Evolutionary conservation across 352 stramenopile species (phyloP).

Genomic region (Bremia lactucae): DNA sequence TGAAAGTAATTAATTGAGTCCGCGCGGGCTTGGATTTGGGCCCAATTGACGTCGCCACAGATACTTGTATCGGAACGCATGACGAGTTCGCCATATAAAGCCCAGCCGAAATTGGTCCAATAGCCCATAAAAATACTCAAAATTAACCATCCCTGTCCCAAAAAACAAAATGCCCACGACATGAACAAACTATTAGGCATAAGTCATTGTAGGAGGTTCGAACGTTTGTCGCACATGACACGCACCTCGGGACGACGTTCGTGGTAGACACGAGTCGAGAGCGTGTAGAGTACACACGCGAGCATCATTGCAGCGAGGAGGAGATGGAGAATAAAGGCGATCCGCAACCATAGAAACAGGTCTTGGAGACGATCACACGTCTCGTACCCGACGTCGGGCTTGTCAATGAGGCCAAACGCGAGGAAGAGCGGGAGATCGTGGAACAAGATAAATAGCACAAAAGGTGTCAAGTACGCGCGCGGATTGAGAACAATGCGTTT

Average conservation of each 20-base stretch:
- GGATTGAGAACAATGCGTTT: constrained; percentile 73
- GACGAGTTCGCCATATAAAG: constrained; percentile 41
- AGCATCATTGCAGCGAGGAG: constrained; percentile 30
- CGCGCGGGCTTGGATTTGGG: constrained; percentile 41
- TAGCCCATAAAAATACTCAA: constrained; percentile 51
- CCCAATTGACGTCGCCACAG: constrained; percentile 37
- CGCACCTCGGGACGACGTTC: constrained; percentile 34
- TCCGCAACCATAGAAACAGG: constrained; percentile 48
- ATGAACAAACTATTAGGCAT: too few relatives aligned
- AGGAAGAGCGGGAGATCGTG: constrained; percentile 65
- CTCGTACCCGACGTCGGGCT: constrained; percentile 25
- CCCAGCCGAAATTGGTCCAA: constrained; percentile 39
- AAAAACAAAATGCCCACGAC: not conserved
- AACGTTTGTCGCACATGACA: too few relatives aligned
- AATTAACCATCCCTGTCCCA: constrained; percentile 35
- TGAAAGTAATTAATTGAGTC: constrained; percentile 52
- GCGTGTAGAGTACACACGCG: constrained; percentile 28
- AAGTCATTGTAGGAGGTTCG: too few relatives aligned
- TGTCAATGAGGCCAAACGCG: constrained; percentile 31
- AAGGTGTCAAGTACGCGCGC: constrained; percentile 57
- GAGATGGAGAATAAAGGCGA: constrained; percentile 45
- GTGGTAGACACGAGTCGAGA: constrained; percentile 50
- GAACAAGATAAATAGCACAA: constrained; percentile 38
- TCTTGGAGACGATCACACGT: constrained; percentile 31
- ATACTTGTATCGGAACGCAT: constrained; percentile 40